Evolutionary conservation across 2,329 filamentous ascomycete species (phyloP).

Genomic region (Calonectria henricotiae): DNA sequence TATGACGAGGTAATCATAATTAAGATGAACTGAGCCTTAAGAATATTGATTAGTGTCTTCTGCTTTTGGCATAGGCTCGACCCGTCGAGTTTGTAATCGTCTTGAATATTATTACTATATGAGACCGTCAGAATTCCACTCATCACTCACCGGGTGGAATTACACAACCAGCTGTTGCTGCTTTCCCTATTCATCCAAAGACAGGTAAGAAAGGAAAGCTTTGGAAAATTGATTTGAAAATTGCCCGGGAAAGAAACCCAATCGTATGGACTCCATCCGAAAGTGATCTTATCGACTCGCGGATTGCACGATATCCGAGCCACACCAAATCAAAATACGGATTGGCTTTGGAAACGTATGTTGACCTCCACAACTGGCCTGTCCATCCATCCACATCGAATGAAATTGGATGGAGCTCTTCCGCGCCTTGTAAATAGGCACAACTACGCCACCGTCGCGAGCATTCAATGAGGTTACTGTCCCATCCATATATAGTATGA

Average conservation of each 20-base stretch:
- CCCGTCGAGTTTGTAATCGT: neutral
- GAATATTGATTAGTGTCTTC: too few species aligned
- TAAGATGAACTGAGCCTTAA: too few species aligned
- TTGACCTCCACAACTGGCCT: conserved; percentile 8
- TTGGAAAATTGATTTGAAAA: neutral
- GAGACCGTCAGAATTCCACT: neutral
- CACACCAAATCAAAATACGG: conserved; percentile 3
- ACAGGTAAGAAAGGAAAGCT: neutral
- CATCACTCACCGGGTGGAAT: neutral
- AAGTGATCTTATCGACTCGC: neutral
- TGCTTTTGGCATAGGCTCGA: too few species aligned
- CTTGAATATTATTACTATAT: neutral
- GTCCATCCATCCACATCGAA: neutral
- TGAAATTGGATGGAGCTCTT: conserved; percentile 20
- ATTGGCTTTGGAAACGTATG: neutral
- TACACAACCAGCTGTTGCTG: neutral
- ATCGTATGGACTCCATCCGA: conserved; percentile 6
- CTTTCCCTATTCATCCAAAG: neutral
- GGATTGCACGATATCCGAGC: neutral
- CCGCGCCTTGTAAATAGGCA: neutral
- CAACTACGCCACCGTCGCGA: neutral
- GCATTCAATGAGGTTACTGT: neutral
- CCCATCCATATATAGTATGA: neutral
- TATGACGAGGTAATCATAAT: neutral
- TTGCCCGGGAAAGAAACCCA: conserved; percentile 1